Base-by-base conservation (phyloP, 768 basidiomycete species). In the Trametes coccinea region DNA sequence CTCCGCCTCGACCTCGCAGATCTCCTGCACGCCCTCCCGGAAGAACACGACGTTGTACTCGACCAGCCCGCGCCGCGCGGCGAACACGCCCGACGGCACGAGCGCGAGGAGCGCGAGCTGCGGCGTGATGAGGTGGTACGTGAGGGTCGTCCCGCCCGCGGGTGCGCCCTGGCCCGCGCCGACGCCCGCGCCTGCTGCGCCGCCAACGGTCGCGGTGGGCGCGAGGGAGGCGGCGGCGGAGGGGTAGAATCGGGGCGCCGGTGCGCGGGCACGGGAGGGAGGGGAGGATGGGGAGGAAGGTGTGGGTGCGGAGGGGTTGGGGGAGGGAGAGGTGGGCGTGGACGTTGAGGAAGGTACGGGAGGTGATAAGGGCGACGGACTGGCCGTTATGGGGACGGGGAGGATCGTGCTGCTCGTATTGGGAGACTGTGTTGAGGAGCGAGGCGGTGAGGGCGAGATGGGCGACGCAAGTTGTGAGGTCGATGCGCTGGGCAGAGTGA, bases 41-140 rank as follows among this genome's bases (percentile, higher is more conserved):
- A 95, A 90, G 73, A 87, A 92, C 40, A 92, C 87, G 2, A 94
- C 88, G 68, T 95, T 95, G 74, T 89, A 93, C 70, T 95, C 93
- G 33, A 95, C 78, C 48, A 93, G 76, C 22, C 90, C 90, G 16
- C 90, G 79, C 56, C 88, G 80, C 62, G 83, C 80, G 54, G 92
- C 88, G 65, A 84, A 92, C 49, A 90, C 85, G 34, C 80, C 76
- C 2, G 90, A 88, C 30, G 89, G 89, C 16, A 94, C 70, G 53
- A 93, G 76, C 2, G 90, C 89, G 54, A 94, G 76, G 52, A 90
- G 76, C 13, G 86, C 87, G 27, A 91, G 80, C 58, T 83, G 84
- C 59, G 83, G 82, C 58, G 90, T 92, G 66, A 94, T 84, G 50
- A 88, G 78, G 74, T 94, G 91, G 73, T 92, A 93, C 10, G 91